These are phyloP conservation scores for Termitomyces sp. DNA, from an alignment of 768 basidiomycete genomes.

Conservation along the genomic window DNA sequence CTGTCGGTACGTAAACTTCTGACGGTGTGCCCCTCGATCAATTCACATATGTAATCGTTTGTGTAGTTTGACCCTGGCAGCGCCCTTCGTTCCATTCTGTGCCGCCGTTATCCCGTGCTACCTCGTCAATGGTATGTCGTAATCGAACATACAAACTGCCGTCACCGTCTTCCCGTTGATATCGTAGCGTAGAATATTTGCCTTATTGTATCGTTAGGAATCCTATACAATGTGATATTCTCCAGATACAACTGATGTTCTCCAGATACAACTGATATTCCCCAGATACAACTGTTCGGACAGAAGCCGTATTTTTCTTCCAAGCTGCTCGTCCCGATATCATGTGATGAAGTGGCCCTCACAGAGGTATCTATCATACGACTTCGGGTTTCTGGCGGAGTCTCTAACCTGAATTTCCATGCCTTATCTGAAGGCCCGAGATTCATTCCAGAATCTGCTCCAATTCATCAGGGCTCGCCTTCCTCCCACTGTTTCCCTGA, in stretches of 20 bases:
- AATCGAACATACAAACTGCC: background rate
- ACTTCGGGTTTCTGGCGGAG: conserved; percentile 12
- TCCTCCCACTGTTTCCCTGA: conserved; percentile 10
- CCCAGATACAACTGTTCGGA: too few relatives aligned
- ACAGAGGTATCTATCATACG: background rate
- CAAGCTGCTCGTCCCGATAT: conserved; percentile 1
- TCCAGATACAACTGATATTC: too few relatives aligned
- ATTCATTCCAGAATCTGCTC: conserved; percentile 2
- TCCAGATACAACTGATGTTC: background rate
- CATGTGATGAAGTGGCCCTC: conserved; percentile 13
- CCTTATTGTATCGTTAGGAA: conserved; percentile 6
- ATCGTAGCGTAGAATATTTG: conserved; percentile 1
- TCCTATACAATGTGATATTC: conserved; percentile 3
- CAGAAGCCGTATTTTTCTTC: too few relatives aligned
- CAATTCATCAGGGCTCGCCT: conserved; percentile 4
- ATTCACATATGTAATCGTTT: background rate
- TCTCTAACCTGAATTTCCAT: conserved; percentile 10
- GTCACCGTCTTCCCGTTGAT: background rate
- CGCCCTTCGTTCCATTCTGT: background rate
- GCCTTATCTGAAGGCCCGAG: conserved; percentile 13
- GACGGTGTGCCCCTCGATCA: background rate
- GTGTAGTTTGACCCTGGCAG: conserved; percentile 1
- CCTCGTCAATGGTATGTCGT: conserved; percentile 1
- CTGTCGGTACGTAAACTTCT: conserved; percentile 11
- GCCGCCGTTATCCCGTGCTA: background rate